Evolutionary conservation across 768 basidiomycete species (phyloP), one percentile per base, ranked within the genome.

Genomic region (Hemileccinum impolitum): DNA sequence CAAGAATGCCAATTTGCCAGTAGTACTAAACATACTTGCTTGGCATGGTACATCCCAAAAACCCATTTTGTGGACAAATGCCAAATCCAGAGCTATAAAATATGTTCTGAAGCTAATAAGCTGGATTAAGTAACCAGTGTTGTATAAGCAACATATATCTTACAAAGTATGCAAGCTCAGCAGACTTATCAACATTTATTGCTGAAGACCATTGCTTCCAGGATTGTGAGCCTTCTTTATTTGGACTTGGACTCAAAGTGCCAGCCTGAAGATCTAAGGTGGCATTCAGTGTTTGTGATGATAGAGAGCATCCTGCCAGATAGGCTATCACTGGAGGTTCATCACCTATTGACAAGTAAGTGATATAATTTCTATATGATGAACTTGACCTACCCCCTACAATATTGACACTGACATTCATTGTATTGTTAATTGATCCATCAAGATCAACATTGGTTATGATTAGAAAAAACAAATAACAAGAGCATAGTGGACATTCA

Each of bases 161-260:
- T 25, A 53, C 51, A 12, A 1, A 0, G 15, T 0, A 2, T 18
- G 3, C 7, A 34, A 60, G 11, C n/a, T 45, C 8, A 18, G 15
- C 2, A 4, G 30, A 26, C 3, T 7, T 17, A 15, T 30, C 9
- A 8, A 3, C 28, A 30, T 4, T 3, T 8, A 18, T 10, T 15
- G 1, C 23, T 50, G 46, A 37, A 14, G 48, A n/a, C 44, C 48
- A 61, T 6, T 53, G 7, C 2, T 43, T 26, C 59, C 58, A 60
- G 10, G 36, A 1, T 30, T 23, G 15, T 30, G n/a, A 8, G 13
- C 3, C 11, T 15, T 14, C 17, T 21, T 12, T 26, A 14, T 9
- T 19, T 47, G 36, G 39, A 30, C 1, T 23, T 40, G 36, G 32
- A 36, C 7, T n/a, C 13, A 59, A 26, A 13, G 17, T 39, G 4